Conservation (phyloP, 345 rosid species). For the Eucalyptus marginata region DNA sequence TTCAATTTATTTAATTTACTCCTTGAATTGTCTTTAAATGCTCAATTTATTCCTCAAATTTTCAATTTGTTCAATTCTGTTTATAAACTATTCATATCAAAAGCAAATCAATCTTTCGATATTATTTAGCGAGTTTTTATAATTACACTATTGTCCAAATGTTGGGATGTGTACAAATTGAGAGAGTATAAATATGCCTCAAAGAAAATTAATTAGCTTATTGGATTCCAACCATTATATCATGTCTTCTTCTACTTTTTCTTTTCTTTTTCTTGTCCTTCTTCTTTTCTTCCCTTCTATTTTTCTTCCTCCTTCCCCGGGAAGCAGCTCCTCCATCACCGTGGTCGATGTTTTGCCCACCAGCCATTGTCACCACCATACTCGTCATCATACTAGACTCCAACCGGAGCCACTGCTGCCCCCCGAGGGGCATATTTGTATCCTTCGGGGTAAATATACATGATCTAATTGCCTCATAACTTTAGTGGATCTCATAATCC, state of each 20-base stretch:
- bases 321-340: not conserved
- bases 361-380: not conserved
- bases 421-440: not conserved
- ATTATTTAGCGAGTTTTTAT: not conserved
- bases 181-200: not conserved
- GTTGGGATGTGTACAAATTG: not conserved
- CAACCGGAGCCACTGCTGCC: not conserved
- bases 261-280: not conserved
- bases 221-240: not conserved
- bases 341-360: not conserved
- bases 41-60: accelerated
- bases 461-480: not conserved
- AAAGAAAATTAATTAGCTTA: not conserved
- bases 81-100: not conserved
- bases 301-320: not conserved
- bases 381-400: not conserved
- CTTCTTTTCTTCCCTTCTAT: not conserved
- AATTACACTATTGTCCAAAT: not conserved
- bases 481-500: not conserved
- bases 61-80: not conserved
- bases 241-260: not conserved
- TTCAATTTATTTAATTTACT: not conserved
- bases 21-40: not conserved
- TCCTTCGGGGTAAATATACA: not conserved
- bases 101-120: accelerated